Base-by-base conservation (phyloP, 2,329 filamentous ascomycete species). In the Pseudocercospora musae region DNA sequence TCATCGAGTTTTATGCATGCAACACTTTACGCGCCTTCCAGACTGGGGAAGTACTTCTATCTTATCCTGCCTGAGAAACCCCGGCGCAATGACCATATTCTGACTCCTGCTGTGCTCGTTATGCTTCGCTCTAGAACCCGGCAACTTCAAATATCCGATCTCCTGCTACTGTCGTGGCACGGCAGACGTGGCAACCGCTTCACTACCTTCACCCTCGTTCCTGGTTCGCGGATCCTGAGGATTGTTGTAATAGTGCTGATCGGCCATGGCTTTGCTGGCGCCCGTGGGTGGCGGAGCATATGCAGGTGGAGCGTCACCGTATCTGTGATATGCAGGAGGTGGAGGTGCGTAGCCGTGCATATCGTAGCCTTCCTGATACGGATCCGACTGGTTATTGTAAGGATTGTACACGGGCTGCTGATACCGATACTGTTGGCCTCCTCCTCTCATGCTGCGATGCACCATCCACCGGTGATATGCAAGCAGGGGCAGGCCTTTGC, bases 401-500 rank as follows among this genome's bases (percentile, higher is more conserved):
- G 69, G 62, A 42, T 63, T 42, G 44, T 63, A 58, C 31, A 60
- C 21, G 58, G 65, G 58, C 54, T 49, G 42, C 58, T 56, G 57
- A 20, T 60, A 63, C 52, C 31, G 59, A 60, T 46, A 58, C 53
- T 46, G 56, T 18, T 31, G 49, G 31, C 57, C 42, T 54, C 57
- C 42, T 46, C 21, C 48, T 61, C 48, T 65, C 54, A 57, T 60
- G 53, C 44, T 65, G 44, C 69, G 68, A 9, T 59, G 64, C 7
- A 75, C 59, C 71, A 76, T 74, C 74, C 74, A 76, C 37, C 87
- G 80, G 76, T 95, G 90, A 72, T 94, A 94, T 65, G 76, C 77
- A 37, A 92, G 76, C 15, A 90, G 88, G 18, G 81, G 79, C 40
- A 87, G 78, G 1, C 89, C 89, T 74, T 87, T 88, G 64, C 79